phyloP scores from a whole-genome alignment of 2,329 filamentous ascomycete species.

The Lachnellula subtilissima region DNA sequence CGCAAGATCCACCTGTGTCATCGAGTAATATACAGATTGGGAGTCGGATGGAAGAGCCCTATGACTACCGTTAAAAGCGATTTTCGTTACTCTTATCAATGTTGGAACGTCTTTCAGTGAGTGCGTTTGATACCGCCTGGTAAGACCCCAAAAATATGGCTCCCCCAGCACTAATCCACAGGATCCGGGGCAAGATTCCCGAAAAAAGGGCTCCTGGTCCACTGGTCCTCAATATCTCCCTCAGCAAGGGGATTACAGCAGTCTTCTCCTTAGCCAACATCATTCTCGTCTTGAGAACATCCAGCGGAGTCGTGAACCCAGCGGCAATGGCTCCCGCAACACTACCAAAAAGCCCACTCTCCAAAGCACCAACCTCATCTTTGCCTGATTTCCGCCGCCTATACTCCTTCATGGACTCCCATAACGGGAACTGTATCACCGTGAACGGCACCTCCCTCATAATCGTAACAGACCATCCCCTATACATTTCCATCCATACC shows the following conservation, averaged over 20 bases:
- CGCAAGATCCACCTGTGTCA: too few species aligned
- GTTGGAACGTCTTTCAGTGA: slow-evolving; percentile 34
- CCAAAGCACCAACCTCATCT: slow-evolving; percentile 58
- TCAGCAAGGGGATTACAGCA: slow-evolving; percentile 55
- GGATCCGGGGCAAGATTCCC: slow-evolving; percentile 74
- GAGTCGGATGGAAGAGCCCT: too few species aligned
- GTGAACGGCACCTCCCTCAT: slow-evolving; percentile 97
- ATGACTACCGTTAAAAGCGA: too few species aligned
- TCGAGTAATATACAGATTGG: too few species aligned
- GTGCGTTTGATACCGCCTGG: slow-evolving; percentile 76
- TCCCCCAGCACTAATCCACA: slow-evolving; percentile 93
- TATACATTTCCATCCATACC: slow-evolving; percentile 80
- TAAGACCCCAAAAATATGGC: slow-evolving; percentile 94
- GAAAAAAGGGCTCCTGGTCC: slow-evolving; percentile 68
- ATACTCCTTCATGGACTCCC: slow-evolving; percentile 86
- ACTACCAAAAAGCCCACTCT: slow-evolving; percentile 82
- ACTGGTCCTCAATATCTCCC: slow-evolving; percentile 57
- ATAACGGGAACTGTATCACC: slow-evolving; percentile 93
- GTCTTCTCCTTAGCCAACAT: slow-evolving; percentile 77
- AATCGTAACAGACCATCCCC: slow-evolving; percentile 88
- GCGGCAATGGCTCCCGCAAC: slow-evolving; percentile 81
- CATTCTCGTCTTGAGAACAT: slow-evolving; percentile 94
- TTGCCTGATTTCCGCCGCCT: slow-evolving; percentile 42
- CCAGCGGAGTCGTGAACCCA: slow-evolving; percentile 83
- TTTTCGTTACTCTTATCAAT: too few species aligned